Evolutionary conservation across 139 green algal species (phyloP).

Genomic region (Tetradesmus obliquus): DNA sequence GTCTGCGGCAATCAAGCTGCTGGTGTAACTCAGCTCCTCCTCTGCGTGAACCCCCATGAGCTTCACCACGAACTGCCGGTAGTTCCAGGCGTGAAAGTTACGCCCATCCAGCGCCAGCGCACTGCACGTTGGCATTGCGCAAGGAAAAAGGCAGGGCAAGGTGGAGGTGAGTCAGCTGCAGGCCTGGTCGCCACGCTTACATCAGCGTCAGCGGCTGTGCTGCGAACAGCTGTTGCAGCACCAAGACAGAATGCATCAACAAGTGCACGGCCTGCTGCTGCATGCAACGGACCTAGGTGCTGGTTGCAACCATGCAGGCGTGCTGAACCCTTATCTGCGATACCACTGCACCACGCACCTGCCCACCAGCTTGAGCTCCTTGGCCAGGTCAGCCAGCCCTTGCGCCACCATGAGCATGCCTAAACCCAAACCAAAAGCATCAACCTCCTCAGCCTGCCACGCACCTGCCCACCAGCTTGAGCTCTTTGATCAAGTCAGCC

Average conservation of each 20-base stretch:
- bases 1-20: constrained; percentile 89
- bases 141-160: constrained; percentile 8
- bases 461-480: constrained; percentile 65
- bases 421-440: background rate
- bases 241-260: no score
- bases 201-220: background rate
- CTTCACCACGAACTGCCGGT: constrained; percentile 81
- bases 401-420: no score
- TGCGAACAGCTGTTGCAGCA: background rate
- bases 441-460: background rate
- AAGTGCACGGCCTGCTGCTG: no score
- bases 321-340: no score
- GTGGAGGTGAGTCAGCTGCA: background rate
- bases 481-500: constrained; percentile 65
- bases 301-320: no score
- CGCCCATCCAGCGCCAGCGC: constrained; percentile 88
- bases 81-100: constrained; percentile 98
- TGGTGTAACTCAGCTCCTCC: constrained; percentile 79
- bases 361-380: constrained; percentile 68
- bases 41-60: constrained; percentile 58
- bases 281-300: no score
- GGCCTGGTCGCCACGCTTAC: background rate
- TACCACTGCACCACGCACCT: constrained; percentile 27
- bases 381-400: no score
- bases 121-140: constrained; percentile 44